Evolutionary conservation across 2,329 filamentous ascomycete species (phyloP), one percentile per base, ranked within the genome.

Genomic region (Arthroderma sp.): DNA sequence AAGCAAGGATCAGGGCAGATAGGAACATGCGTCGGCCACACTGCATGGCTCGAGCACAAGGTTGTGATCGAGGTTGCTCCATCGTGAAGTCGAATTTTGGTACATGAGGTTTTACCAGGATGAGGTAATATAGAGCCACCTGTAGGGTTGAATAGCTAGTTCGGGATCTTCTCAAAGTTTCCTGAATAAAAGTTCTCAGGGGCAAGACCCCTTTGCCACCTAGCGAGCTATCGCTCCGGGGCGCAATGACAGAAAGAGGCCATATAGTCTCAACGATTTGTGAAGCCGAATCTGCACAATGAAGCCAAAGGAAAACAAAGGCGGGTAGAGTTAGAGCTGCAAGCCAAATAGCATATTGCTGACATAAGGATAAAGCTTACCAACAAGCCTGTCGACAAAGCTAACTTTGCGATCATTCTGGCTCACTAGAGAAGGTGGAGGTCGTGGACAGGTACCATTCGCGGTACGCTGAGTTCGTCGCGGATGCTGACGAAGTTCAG

Each of bases 11-110:
- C 49, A 98, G 73, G 40, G 89, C 88, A 7, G 91, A 81, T 44
- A 98, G 75, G 61, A 98, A 96, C 89, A 96, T 96, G 57, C 91
- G 86, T 50, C 91, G 83, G 45, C 91, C 91, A 64, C 91, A 96
- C 65, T 94, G 88, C 58, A 98, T 77, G 36, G 87, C 85, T 50
- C 86, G 83, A 56, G 76, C 77, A 44, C 78, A 76, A 48, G 81
- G 77, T 48, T 75, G 74, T 55, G 89, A 83, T 51, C 81, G 74
- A 29, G 78, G 73, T 64, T 93, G 85, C 65, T 94, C 85, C 75
- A 83, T 85, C 39, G 84, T 88, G 60, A 91, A 88, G 63, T 94
- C 83, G 55, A 78, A 76, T 52, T 76, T 79, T 9, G 87, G 88
- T 43, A 98, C 80, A 65, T 87, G 85, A 22, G 85, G 78, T 69